Base-by-base conservation (phyloP, 805 yeast genomes). In the Wickerhamomyces canadensis region DNA sequence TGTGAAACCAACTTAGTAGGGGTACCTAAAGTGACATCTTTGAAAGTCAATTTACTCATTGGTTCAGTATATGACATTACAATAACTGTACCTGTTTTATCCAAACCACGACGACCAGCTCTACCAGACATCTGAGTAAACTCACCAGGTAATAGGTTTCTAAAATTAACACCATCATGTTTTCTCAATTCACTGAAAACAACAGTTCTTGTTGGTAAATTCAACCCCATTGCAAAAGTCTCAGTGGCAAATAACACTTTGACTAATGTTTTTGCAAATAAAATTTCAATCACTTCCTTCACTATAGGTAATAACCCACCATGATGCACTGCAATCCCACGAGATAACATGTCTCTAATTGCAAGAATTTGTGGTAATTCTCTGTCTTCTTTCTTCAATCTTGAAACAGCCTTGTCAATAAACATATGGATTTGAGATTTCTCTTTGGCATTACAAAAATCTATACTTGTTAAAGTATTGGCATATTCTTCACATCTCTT, bases 51-150 rank as follows among this genome's bases (percentile, higher is more conserved):
- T 15, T 67, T 67, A 5, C 68, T 67, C 15, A 81, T 50, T 1
- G 93, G 86, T 19, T 75, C 74, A 34, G 74, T 78, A 52, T 81
- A 84, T 3, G 94, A 71, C 94, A 93, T 87, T 6, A 89, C 78
- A 44, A 93, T 87, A 11, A 93, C 98, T 0, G 97, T 91, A 55
- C 98, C 98, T 0, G 84, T 86, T 16, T 78, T 65, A 65, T 93
- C 98, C 46, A 93, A 65, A 25, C 98, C 98, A 68, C 98, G 79
- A 64, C 98, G 79, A 42, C 98, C 98, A 0, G 98, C 98, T 61
- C 98, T 76, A 31, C 98, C 98, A 0, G 97, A 89, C 98, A 93
- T 93, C 62, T 91, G 98, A 0, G 98, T 93, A 57, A 91, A 93
- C 58, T 93, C 98, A 37, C 98, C 98, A 0, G 98, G 96, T 9